Evolutionary conservation across 139 green algal species (phyloP).

Genomic region (Chlorella sp.): DNA sequence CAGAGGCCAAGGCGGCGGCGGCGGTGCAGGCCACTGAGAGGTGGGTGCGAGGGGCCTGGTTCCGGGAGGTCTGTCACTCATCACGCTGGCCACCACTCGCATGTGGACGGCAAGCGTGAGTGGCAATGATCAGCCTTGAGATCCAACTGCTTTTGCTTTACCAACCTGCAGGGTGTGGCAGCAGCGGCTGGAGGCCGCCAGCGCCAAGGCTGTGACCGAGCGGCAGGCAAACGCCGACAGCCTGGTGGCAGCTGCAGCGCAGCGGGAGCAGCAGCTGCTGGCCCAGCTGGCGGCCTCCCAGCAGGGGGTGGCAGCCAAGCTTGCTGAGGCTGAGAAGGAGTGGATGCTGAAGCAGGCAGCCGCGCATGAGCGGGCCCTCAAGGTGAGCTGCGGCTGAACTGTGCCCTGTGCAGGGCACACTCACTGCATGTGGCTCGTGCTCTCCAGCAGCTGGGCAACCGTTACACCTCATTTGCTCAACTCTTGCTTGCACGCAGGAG

Average conservation of each 20-base stretch:
- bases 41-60: not conserved
- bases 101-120: too few species aligned
- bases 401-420: not conserved
- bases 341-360: conserved; percentile 15
- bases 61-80: too few species aligned
- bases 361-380: not conserved
- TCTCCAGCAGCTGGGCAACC: not conserved
- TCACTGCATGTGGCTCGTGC: not conserved
- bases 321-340: conserved; percentile 22
- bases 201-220: not conserved
- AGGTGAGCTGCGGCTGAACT: not conserved
- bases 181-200: conserved; percentile 24
- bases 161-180: conserved; percentile 15
- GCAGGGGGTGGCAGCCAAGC: not conserved
- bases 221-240: not conserved
- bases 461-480: not conserved
- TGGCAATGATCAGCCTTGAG: not conserved
- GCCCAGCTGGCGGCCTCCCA: conserved; percentile 8
- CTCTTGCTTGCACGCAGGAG: not conserved
- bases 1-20: not conserved
- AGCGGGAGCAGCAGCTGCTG: not conserved
- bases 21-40: not conserved
- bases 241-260: not conserved
- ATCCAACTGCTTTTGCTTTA: too few species aligned
- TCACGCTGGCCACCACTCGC: too few species aligned